Base-by-base conservation (phyloP, 345 rosid genomes). In the Eucalyptus pauciflora region DNA sequence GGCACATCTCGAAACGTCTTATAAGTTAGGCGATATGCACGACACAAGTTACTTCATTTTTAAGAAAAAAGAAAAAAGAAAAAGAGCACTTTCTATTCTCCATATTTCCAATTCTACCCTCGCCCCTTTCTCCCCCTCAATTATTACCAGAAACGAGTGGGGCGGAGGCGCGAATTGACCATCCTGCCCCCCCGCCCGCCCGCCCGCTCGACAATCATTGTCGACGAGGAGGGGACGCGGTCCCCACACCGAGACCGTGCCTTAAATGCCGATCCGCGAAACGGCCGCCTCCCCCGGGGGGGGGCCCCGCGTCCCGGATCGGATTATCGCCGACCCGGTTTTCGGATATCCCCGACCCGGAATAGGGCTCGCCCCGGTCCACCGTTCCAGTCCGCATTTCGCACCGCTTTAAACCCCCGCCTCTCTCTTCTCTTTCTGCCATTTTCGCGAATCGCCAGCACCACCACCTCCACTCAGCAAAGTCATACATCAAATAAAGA, bases 1-100 rank as follows among this genome's bases (percentile, higher is more conserved):
- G 46, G 81, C 20, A 1, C 5, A 33, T 17, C 46, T 18, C 22
- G 46, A 71, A 37, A 71, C 46, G 13, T 71, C 12, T 10, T 13
- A 18, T 2, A 37, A 71, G 83, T 41, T 20, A 20, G 43, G 45
- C 10, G 80, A 17, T 2, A 9, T 3, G 41, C 25, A 17, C 10
- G 24, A 33, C 80, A 69, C 22, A 17, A 33, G 13, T 33, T 33
- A 17, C 3, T 41, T 41, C 11, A 13, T 22, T 6, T 29, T 13
- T 0, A 11, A 27, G 25, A 11, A 11, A 60, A 12, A 10, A 5
- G 1, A 4, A 27, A 4, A 7, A 27, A 4, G 4, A 15, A 20
- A 18, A 2, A 8, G 20, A 17, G 10, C 13, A 45, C 27, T 33
- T 33, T 8, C 25, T 17, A 15, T 7, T 33, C 6, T 9, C 24